Conservation (phyloP, 2,329 filamentous ascomycete genomes). For the Magnaporthiopsis rhizophila region DNA sequence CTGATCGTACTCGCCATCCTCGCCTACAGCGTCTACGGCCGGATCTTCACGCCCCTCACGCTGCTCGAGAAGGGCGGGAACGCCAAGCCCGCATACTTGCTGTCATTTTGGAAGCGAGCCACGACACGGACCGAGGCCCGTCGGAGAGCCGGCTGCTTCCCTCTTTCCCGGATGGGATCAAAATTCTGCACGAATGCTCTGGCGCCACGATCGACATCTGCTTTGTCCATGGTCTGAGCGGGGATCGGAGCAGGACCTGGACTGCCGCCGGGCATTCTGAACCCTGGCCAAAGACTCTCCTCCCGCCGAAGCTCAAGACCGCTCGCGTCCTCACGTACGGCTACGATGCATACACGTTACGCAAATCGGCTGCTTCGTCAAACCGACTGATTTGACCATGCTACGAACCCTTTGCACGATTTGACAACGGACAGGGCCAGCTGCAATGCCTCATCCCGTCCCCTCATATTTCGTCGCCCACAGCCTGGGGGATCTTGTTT, state of each 20-base stretch:
- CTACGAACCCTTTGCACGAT: conserved; percentile 21
- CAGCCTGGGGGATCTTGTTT: conserved; percentile 31
- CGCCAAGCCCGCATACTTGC: too few relatives aligned
- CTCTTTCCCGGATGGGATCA: conserved; percentile 10
- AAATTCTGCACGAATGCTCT: conserved; percentile 12
- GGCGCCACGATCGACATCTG: conserved; percentile 20
- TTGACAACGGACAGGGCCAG: conserved; percentile 18
- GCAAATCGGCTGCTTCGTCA: conserved; percentile 13
- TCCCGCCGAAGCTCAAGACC: conserved; percentile 20
- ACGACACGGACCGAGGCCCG: too few relatives aligned
- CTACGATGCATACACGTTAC: conserved; percentile 27
- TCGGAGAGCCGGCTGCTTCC: not conserved
- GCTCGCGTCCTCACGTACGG: conserved; percentile 31
- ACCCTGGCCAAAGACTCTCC: conserved; percentile 27
- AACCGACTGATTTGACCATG: conserved; percentile 23
- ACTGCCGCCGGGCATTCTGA: conserved; percentile 18
- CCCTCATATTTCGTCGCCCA: conserved; percentile 27
- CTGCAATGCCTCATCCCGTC: conserved; percentile 15
- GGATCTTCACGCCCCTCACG: too few relatives aligned
- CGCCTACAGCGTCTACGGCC: too few relatives aligned
- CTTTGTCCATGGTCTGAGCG: conserved; percentile 33
- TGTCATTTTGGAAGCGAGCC: too few relatives aligned
- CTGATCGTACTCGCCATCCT: too few relatives aligned
- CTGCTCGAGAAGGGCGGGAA: too few relatives aligned
- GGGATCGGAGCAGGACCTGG: conserved; percentile 30